Percentiles rank a stretch among this genome's conserved stretches.
Conservation (phyloP, 192 early-diverging fungal species). For the Coemansia sp. region DNA sequence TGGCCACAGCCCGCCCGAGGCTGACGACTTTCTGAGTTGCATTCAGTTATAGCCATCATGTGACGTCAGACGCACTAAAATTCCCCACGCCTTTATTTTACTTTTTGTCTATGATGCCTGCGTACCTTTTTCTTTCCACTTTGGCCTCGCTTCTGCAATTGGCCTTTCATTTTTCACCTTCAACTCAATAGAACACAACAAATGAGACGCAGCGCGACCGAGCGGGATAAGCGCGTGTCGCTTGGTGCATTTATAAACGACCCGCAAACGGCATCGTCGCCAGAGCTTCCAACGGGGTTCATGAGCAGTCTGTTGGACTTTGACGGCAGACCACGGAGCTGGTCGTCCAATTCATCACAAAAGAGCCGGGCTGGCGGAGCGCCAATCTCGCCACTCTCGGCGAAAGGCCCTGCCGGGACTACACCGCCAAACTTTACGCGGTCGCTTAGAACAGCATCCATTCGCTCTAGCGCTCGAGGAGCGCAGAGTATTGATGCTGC, state of each 20-base stretch:
- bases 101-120: not conserved
- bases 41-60: slow-evolving; percentile 5
- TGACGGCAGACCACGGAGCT: slow-evolving; percentile 41
- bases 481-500: not conserved
- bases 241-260: slow-evolving; percentile 15
- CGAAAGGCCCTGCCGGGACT: not conserved
- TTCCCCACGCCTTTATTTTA: too few relatives aligned
- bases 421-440: slow-evolving; percentile 1
- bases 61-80: not conserved
- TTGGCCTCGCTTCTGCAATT: slow-evolving; percentile 3
- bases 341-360: slow-evolving; percentile 15
- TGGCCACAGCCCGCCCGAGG: not conserved
- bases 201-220: slow-evolving; percentile 10
- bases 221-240: slow-evolving; percentile 9
- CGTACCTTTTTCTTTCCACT: not conserved
- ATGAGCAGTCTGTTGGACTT: slow-evolving; percentile 28
- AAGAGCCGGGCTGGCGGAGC: not conserved
- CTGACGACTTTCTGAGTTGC: slow-evolving; percentile 1
- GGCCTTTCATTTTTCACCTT: not conserved
- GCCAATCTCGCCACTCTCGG: not conserved
- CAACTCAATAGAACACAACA: not conserved
- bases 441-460: slow-evolving; percentile 22
- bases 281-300: slow-evolving; percentile 26
- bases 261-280: slow-evolving; percentile 30
- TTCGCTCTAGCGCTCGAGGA: slow-evolving; percentile 17